Conservation (phyloP, 768 basidiomycete species). For the Psilocybe sp. region DNA sequence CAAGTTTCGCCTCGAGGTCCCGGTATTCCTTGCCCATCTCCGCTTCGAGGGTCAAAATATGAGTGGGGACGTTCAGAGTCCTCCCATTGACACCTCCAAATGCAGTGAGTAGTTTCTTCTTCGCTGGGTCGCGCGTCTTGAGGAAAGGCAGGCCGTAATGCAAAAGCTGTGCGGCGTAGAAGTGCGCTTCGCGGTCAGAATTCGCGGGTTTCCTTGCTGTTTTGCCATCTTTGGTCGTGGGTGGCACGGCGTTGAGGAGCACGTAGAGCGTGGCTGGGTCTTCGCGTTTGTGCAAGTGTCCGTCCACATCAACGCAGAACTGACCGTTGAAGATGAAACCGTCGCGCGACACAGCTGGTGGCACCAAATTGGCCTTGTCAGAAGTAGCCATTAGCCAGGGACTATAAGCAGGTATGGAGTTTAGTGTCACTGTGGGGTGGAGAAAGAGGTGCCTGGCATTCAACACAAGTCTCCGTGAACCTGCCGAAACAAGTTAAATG, state of each 20-base stretch:
- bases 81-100: constrained; percentile 11
- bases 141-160: constrained; percentile 25
- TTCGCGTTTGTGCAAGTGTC: constrained; percentile 12
- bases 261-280: constrained; percentile 16
- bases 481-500: neutral
- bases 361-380: neutral
- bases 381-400: no score
- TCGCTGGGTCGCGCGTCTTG: constrained; percentile 23
- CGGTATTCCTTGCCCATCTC: constrained; percentile 19
- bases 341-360: constrained; percentile 15
- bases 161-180: constrained; percentile 24
- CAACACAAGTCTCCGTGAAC: no score
- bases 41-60: constrained; percentile 18
- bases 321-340: constrained; percentile 16
- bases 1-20: constrained; percentile 15
- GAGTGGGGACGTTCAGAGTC: constrained; percentile 17
- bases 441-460: no score
- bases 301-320: constrained; percentile 18
- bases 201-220: constrained; percentile 18
- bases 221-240: constrained; percentile 24
- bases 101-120: constrained; percentile 21
- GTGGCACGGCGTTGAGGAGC: constrained; percentile 22
- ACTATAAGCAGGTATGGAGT: no score
- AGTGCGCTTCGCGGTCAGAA: constrained; percentile 19
- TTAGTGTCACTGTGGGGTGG: no score